Evolutionary conservation across 2,329 filamentous ascomycete species (phyloP).

Genomic region (Pestalotiopsis sp.): DNA sequence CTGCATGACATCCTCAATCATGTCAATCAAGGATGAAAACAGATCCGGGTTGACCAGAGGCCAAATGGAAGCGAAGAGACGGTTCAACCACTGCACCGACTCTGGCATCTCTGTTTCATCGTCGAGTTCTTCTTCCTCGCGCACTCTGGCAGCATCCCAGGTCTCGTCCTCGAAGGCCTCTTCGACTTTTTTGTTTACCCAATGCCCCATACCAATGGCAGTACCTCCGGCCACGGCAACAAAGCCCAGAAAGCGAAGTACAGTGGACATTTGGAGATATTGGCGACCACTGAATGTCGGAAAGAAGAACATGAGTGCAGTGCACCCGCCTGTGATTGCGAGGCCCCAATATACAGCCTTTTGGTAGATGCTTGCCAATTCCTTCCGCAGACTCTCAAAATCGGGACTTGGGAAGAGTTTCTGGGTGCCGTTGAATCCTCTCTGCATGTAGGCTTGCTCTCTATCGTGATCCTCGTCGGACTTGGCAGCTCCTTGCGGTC

Average conservation of each 20-base stretch:
- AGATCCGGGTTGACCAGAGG: conserved; percentile 75
- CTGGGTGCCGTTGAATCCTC: conserved; percentile 40
- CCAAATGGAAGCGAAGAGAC: conserved; percentile 67
- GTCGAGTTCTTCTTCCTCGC: conserved; percentile 45
- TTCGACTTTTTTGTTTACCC: conserved; percentile 61
- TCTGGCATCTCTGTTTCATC: conserved; percentile 56
- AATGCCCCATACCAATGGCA: conserved; percentile 53
- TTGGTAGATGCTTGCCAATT: conserved; percentile 32
- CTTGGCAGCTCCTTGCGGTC: conserved; percentile 37
- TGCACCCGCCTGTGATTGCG: conserved; percentile 30
- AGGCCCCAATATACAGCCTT: conserved; percentile 37
- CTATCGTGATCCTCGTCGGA: conserved; percentile 35
- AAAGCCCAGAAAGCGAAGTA: conserved; percentile 26
- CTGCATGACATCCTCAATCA: conserved; percentile 79
- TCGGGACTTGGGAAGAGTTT: conserved; percentile 49
- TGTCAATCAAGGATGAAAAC: conserved; percentile 67
- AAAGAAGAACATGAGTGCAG: conserved; percentile 22
- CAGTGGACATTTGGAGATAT: conserved; percentile 16
- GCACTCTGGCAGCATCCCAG: conserved; percentile 63
- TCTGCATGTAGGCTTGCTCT: conserved; percentile 36
- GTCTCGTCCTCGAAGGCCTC: conserved; percentile 67
- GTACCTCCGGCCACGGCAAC: conserved; percentile 26
- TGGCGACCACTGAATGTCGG: conserved; percentile 19
- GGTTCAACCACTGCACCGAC: conserved; percentile 72
- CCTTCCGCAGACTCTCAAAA: conserved; percentile 39